These are phyloP conservation scores for Ceratocystis harringtonii DNA, from an alignment of 2,329 filamentous ascomycete species.

Conservation along the genomic window DNA sequence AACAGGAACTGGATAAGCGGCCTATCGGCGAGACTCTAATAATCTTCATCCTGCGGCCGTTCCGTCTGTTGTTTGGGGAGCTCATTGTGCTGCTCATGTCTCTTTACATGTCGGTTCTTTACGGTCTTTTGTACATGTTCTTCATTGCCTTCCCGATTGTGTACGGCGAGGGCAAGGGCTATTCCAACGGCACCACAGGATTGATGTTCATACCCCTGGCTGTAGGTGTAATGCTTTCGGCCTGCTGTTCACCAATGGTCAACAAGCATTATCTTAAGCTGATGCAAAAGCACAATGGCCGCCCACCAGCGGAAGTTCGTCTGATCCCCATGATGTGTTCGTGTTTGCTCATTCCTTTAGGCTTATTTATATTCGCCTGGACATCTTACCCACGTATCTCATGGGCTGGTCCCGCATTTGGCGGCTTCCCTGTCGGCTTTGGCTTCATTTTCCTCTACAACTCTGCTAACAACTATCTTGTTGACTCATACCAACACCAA, in stretches of 20 bases:
- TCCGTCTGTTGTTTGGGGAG: constrained; percentile 72
- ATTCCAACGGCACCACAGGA: constrained; percentile 55
- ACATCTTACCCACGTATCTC: constrained; percentile 47
- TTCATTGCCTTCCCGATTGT: constrained; percentile 57
- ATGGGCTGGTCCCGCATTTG: constrained; percentile 59
- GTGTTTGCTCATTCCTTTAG: constrained; percentile 54
- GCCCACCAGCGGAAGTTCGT: constrained; percentile 61
- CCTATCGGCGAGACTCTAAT: constrained; percentile 52
- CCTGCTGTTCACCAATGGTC: constrained; percentile 52
- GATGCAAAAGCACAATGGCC: constrained; percentile 47
- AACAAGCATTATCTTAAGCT: constrained; percentile 67
- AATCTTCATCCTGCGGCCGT: constrained; percentile 66
- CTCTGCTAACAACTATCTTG: constrained; percentile 59
- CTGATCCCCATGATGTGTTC: constrained; percentile 70
- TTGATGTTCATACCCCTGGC: constrained; percentile 80
- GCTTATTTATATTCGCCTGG: constrained; percentile 45
- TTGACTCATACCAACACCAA: constrained; percentile 51
- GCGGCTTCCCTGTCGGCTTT: constrained; percentile 58
- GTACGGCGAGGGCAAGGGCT: constrained; percentile 68
- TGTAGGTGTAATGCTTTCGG: constrained; percentile 51
- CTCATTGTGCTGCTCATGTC: constrained; percentile 74
- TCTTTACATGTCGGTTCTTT: constrained; percentile 73
- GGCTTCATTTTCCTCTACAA: constrained; percentile 78
- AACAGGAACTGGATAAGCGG: constrained; percentile 62
- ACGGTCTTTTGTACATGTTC: constrained; percentile 63